Evolutionary conservation across 495 filamentous ascomycete species (phyloP).

Genomic region (Aspergillus incahuasiensis): DNA sequence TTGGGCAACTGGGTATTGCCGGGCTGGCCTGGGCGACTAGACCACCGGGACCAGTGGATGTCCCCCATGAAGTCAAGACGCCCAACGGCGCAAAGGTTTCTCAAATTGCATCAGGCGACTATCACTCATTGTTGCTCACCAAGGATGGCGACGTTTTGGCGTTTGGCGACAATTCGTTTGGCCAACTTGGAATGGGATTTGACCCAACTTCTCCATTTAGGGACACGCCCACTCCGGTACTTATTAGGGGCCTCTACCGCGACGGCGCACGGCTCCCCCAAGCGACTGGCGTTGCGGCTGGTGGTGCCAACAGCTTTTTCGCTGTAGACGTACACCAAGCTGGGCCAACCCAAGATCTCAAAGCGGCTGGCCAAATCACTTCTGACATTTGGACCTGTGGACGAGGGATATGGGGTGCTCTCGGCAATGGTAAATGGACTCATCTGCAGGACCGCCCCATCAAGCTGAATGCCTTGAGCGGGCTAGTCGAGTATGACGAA

Average conservation of each 20-base stretch:
- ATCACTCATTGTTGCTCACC: conserved; percentile 77
- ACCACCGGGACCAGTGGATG: conserved; percentile 73
- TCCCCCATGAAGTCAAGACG: conserved; percentile 67
- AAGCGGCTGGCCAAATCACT: conserved; percentile 47
- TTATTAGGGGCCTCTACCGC: conserved; percentile 65
- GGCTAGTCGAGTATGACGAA: conserved; percentile 83
- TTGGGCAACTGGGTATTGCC: conserved; percentile 82
- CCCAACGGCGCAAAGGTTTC: conserved; percentile 59
- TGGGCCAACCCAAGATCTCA: conserved; percentile 39
- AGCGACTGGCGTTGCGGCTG: conserved; percentile 73
- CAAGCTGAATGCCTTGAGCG: conserved; percentile 80
- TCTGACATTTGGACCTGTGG: conserved; percentile 85
- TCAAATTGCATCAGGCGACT: conserved; percentile 77
- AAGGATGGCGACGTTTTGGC: conserved; percentile 70
- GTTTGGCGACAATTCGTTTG: conserved; percentile 86
- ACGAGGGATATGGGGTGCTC: conserved; percentile 72
- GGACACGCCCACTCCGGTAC: conserved; percentile 65
- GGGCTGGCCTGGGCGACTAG: conserved; percentile 74
- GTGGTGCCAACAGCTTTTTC: conserved; percentile 81
- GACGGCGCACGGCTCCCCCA: conserved; percentile 52
- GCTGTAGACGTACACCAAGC: conserved; percentile 69
- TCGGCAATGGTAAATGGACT: conserved; percentile 87
- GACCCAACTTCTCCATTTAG: conserved; percentile 54
- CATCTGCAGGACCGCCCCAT: conserved; percentile 74
- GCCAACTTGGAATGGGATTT: conserved; percentile 77